These are phyloP conservation scores for Ambrosia trifida DNA, from an alignment of 129 eudicot species.

Conservation along the genomic window DNA sequence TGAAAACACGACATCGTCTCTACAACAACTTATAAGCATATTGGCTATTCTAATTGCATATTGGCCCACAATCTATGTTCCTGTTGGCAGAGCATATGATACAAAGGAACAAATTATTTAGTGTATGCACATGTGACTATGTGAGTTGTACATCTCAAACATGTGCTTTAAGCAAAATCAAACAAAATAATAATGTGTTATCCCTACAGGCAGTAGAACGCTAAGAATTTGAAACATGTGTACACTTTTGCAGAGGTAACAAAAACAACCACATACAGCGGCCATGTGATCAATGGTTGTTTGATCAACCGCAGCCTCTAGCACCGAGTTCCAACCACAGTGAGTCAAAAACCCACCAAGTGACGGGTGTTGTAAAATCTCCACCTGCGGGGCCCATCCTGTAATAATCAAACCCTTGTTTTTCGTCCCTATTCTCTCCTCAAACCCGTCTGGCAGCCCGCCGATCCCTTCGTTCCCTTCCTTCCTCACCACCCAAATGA, in stretches of 20 bases:
- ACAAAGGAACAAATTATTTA: background rate
- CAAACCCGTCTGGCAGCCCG: constrained; percentile 45
- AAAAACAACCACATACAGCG: too few relatives aligned
- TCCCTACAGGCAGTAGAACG: too few relatives aligned
- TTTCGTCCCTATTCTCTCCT: constrained; percentile 14
- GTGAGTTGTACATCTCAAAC: constrained; percentile 24
- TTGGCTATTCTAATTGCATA: background rate
- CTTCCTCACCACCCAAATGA: constrained; percentile 47
- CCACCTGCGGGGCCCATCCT: constrained; percentile 43
- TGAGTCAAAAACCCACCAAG: constrained; percentile 45
- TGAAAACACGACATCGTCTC: background rate
- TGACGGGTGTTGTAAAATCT: constrained; percentile 39
- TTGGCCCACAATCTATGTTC: constrained; percentile 33
- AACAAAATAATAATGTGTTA: background rate
- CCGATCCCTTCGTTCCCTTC: background rate
- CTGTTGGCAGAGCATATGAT: constrained; percentile 8
- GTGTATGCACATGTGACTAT: constrained; percentile 2
- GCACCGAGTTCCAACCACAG: constrained; percentile 55
- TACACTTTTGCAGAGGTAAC: too few relatives aligned
- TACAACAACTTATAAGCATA: background rate
- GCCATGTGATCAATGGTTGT: too few relatives aligned
- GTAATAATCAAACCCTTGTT: constrained; percentile 38
- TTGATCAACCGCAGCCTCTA: constrained; percentile 48
- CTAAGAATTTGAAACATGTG: too few relatives aligned
- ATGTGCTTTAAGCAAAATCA: constrained; percentile 16